These are phyloP conservation scores for Coemansia sp. DNA, from an alignment of 192 early-diverging fungal species.

Conservation along the genomic window DNA sequence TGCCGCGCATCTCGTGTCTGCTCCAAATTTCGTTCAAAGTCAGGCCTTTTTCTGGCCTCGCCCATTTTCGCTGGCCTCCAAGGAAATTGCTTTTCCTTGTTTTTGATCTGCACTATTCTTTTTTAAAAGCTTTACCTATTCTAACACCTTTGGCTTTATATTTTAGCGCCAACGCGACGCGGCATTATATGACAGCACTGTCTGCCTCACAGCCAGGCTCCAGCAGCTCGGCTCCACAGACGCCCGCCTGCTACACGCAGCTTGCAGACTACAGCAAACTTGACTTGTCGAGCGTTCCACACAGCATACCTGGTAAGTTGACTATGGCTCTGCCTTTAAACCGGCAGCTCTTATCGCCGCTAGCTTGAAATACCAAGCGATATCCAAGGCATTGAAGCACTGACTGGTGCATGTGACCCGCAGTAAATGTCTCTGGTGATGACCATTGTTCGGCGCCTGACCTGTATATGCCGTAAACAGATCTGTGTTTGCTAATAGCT, in stretches of 20 bases:
- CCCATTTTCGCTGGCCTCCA: neutral
- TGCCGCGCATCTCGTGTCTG: conserved; percentile 4
- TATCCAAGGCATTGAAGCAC: too few relatives aligned
- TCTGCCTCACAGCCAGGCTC: neutral
- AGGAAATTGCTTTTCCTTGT: too few relatives aligned
- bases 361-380: too few relatives aligned
- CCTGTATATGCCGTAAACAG: too few relatives aligned
- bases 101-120: too few relatives aligned
- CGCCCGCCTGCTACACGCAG: neutral
- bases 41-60: neutral
- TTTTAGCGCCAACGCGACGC: neutral
- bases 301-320: conserved; percentile 35
- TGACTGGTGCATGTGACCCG: too few relatives aligned
- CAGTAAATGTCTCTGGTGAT: too few relatives aligned
- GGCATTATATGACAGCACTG: neutral
- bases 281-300: conserved; percentile 21
- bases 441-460: too few relatives aligned
- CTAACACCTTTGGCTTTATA: neutral
- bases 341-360: too few relatives aligned
- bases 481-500: neutral
- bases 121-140: neutral
- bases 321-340: neutral
- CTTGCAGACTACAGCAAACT: conserved; percentile 24
- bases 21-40: neutral
- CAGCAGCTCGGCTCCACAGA: neutral